These are phyloP conservation scores for Amaranthus hypochondriacus DNA, from an alignment of 148 eudicot genomes.

Conservation along the genomic window DNA sequence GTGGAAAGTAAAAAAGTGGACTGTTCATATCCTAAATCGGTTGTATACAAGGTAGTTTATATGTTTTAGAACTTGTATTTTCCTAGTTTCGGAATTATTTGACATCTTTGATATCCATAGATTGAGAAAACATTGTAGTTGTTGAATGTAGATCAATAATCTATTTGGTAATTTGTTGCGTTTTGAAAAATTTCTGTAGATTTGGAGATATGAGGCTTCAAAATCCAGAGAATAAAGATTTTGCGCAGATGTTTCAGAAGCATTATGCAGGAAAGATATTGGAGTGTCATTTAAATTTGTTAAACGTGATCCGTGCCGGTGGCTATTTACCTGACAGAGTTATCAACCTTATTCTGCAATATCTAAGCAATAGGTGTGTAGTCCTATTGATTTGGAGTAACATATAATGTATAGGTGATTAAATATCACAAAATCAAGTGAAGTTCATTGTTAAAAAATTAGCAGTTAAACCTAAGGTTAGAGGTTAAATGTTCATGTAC, in stretches of 20 bases:
- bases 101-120: not conserved
- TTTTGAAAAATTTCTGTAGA: slow-evolving; percentile 33
- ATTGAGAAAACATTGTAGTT: not conserved
- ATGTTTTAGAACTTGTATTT: not conserved
- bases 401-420: too few relatives aligned
- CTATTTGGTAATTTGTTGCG: not conserved
- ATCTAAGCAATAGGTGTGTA: slow-evolving; percentile 79
- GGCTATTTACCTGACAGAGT: slow-evolving; percentile 98
- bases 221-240: slow-evolving; percentile 87
- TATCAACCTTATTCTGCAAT: slow-evolving; percentile 88
- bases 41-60: slow-evolving; percentile 72
- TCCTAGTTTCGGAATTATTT: not conserved
- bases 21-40: slow-evolving; percentile 93
- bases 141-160: not conserved
- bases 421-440: too few relatives aligned
- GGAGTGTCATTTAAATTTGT: slow-evolving; percentile 91
- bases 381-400: not conserved
- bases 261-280: slow-evolving; percentile 88
- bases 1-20: slow-evolving; percentile 99
- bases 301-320: slow-evolving; percentile 83
- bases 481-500: too few relatives aligned
- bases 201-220: slow-evolving; percentile 93
- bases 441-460: too few relatives aligned
- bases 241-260: slow-evolving; percentile 93
- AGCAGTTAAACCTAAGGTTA: too few relatives aligned